phyloP scores from a whole-genome alignment of 495 filamentous ascomycete genomes.

The Aspergillus avenaceus region DNA sequence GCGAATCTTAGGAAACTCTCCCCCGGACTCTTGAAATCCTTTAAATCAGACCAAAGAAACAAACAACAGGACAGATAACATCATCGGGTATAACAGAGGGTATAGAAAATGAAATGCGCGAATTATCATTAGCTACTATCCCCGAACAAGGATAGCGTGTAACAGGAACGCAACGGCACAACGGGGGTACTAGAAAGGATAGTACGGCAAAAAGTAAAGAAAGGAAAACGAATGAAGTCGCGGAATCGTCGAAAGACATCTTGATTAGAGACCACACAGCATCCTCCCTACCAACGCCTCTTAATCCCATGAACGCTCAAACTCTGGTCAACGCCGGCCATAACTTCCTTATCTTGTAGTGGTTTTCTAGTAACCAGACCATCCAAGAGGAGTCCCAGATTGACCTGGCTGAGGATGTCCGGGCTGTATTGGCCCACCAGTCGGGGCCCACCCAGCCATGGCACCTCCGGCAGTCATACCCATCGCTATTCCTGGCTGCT shows the following conservation, averaged over 20 bases:
- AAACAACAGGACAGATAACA: slow-evolving; percentile 20
- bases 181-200: slow-evolving; percentile 25
- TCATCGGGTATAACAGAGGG: slow-evolving; percentile 41
- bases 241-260: slow-evolving; percentile 11
- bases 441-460: slow-evolving; percentile 39
- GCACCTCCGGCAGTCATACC: slow-evolving; percentile 33
- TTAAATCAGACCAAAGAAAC: slow-evolving; percentile 7
- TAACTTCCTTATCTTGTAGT: slow-evolving; percentile 6
- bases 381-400: slow-evolving; percentile 41
- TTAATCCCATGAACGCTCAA: slow-evolving; percentile 22
- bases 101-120: slow-evolving; percentile 40
- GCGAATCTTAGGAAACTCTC: not conserved
- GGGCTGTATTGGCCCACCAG: slow-evolving; percentile 36
- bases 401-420: slow-evolving; percentile 42
- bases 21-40: not conserved
- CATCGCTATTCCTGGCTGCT: slow-evolving; percentile 39
- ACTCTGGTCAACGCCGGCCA: slow-evolving; percentile 26
- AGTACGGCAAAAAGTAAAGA: slow-evolving; percentile 11
- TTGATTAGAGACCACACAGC: slow-evolving; percentile 3
- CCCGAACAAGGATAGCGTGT: slow-evolving; percentile 18
- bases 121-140: slow-evolving; percentile 35
- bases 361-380: slow-evolving; percentile 36
- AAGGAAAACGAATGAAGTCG: too few species aligned
- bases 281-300: slow-evolving; percentile 9
- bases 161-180: slow-evolving; percentile 20